Conservation (phyloP, 169 alveolate genomes). For the Plasmodium sp. region DNA sequence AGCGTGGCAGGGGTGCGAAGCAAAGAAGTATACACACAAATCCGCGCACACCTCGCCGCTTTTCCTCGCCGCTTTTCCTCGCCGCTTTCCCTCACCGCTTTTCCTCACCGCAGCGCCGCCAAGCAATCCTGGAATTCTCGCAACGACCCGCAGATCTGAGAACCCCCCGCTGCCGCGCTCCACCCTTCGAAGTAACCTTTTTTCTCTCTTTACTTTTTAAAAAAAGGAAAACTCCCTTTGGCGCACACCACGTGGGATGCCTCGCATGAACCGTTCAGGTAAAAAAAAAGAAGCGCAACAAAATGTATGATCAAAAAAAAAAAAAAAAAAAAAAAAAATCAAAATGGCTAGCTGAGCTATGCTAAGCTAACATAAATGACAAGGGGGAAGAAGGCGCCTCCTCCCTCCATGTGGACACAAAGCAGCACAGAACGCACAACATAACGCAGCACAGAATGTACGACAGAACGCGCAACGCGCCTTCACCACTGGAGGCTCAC, state of each 20-base stretch:
- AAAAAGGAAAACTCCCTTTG: neutral
- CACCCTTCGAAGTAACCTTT: neutral
- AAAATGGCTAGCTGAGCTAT: neutral
- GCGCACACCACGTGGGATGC: neutral
- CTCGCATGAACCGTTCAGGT: neutral
- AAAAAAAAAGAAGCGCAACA: neutral
- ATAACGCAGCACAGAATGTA: too few species aligned
- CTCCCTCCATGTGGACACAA: neutral
- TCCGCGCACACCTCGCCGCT: neutral
- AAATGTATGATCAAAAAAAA: conserved; percentile 1
- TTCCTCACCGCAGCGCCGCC: conserved; percentile 14
- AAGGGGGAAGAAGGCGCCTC: neutral
- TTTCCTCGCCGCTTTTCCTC: neutral
- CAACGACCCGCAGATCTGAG: neutral
- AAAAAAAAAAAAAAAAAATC: conserved; percentile 1
- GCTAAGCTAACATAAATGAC: neutral
- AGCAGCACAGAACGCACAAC: neutral
- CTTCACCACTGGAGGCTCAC: neutral
- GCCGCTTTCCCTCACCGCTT: neutral
- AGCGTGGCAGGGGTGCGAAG: neutral
- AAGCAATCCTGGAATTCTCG: conserved; percentile 3
- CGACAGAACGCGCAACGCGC: neutral
- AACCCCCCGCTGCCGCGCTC: neutral
- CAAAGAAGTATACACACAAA: neutral
- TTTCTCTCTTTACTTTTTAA: neutral